Evolutionary conservation across 2,329 filamentous ascomycete genomes (phyloP).

Genomic region (Sphaceloma murrayae): DNA sequence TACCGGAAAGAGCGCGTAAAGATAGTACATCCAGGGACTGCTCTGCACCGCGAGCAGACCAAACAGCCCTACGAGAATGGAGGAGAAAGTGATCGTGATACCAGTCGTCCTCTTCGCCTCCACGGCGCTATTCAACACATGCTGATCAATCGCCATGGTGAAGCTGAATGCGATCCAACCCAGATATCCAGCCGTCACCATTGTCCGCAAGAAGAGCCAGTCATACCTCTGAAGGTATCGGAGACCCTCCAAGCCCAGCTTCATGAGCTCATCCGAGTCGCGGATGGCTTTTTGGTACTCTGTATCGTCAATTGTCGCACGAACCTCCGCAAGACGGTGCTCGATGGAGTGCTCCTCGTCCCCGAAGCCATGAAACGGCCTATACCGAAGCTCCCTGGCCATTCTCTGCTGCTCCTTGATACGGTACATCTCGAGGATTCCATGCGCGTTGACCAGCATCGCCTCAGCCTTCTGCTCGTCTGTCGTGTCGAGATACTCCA

Average conservation of each 20-base stretch:
- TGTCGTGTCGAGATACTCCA: slow-evolving; percentile 67
- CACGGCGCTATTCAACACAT: slow-evolving; percentile 66
- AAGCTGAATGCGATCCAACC: slow-evolving; percentile 93
- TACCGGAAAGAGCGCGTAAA: slow-evolving; percentile 84
- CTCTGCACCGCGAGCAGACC: slow-evolving; percentile 70
- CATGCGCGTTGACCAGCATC: slow-evolving; percentile 70
- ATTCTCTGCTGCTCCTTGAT: slow-evolving; percentile 86
- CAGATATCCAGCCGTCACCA: slow-evolving; percentile 83
- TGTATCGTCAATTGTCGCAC: slow-evolving; percentile 54
- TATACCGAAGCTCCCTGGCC: slow-evolving; percentile 64
- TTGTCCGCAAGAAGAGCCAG: slow-evolving; percentile 84
- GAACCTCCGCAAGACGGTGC: slow-evolving; percentile 58
- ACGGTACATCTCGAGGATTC: slow-evolving; percentile 89
- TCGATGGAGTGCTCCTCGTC: slow-evolving; percentile 54
- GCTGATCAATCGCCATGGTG: slow-evolving; percentile 77
- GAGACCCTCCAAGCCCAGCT: slow-evolving; percentile 67
- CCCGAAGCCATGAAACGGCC: slow-evolving; percentile 62
- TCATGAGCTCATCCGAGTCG: slow-evolving; percentile 66
- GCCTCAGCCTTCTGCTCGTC: slow-evolving; percentile 73
- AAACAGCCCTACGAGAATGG: slow-evolving; percentile 64
- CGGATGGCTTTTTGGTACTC: slow-evolving; percentile 68
- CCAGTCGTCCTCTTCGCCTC: slow-evolving; percentile 52
- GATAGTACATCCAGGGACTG: slow-evolving; percentile 77
- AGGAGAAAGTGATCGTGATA: slow-evolving; percentile 60
- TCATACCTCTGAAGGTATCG: slow-evolving; percentile 96